Evolutionary conservation across 2,329 filamentous ascomycete genomes (phyloP).

Genomic region (Paradendryphiella salina): DNA sequence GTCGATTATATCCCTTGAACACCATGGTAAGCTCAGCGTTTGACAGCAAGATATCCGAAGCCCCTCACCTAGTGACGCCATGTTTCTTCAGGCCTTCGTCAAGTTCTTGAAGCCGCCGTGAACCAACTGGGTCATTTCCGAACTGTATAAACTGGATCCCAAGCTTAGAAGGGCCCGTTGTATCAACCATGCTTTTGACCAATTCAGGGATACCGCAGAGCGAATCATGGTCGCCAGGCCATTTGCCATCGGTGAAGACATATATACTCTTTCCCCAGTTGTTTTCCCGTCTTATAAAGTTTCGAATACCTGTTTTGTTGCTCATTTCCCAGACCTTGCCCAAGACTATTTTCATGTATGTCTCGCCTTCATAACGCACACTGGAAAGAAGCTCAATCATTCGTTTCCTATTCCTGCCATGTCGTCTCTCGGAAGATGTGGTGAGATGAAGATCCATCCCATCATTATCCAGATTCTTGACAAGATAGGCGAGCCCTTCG

Average conservation of each 20-base stretch:
- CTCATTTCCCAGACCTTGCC: not conserved
- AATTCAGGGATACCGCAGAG: not conserved
- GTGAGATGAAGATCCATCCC: constrained; percentile 27
- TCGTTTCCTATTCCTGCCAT: constrained; percentile 4
- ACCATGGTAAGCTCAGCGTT: too few relatives aligned
- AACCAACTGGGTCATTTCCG: constrained; percentile 16
- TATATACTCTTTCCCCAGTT: constrained; percentile 2
- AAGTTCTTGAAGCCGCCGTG: constrained; percentile 14
- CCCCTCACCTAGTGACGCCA: not conserved
- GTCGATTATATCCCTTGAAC: constrained; percentile 20
- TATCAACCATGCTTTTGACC: constrained; percentile 5
- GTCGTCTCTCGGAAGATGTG: not conserved
- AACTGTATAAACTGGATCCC: constrained; percentile 33
- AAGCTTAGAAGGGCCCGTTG: constrained; percentile 4
- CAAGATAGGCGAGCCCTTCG: constrained; percentile 16
- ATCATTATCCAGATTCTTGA: constrained; percentile 22
- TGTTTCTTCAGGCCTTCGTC: constrained; percentile 11
- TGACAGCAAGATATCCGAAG: too few relatives aligned
- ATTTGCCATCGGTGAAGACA: constrained; percentile 27
- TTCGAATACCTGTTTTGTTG: not conserved
- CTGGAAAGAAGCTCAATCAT: not conserved
- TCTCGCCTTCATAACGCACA: not conserved
- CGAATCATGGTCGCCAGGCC: constrained; percentile 5
- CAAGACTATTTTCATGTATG: constrained; percentile 5
- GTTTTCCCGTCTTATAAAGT: too few relatives aligned